Base-by-base conservation (phyloP, 495 filamentous ascomycete genomes). In the Rhizodiscina lignyota region DNA sequence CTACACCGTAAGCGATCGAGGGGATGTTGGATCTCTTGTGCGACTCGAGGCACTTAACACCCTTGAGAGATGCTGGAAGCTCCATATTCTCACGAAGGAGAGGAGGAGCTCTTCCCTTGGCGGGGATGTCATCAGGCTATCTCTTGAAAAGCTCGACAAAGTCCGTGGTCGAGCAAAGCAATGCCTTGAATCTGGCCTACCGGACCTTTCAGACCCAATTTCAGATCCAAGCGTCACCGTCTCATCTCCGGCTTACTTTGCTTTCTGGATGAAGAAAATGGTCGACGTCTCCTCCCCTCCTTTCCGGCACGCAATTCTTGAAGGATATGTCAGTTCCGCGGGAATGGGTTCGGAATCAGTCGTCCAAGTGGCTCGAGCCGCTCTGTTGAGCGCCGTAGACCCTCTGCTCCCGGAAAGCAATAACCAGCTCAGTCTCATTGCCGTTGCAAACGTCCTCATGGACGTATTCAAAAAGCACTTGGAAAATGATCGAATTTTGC, bases 91-190 rank as follows among this genome's bases (percentile, higher is more conserved):
- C 39, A 62, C 19, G 42, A 52, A 6, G 37, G 27, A 12, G 16
- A 20, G 30, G 55, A 31, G 26, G 40, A 47, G 15, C 40, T 16
- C 36, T 50, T 20, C 18, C 40, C 44, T 16, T 32, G n/a, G 42
- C 33, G 54, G 30, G 37, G 55, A 32, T 42, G 58, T 93, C 5
- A 62, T 77, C 32, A 66, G 84, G 8, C 57, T 94, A 18, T 74
- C 81, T 16, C 68, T 76, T 0, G 89, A 96, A 54, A 92, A 91
- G 51, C 64, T 94, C 3, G 89, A 97, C 50, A 79, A 83, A 39
- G 72, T 96, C 21, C 70, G 89, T 24, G 52, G 68, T 2, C 70
- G 75, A 45, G 85, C 84, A 21, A 68, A 66, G 51, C 35, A 49
- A 6, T 47, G 54, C 24, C 36, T 52, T 8, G 39, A 36, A 23